Base-by-base conservation (phyloP, 306 rosid species). In the Macrotyloma uniflorum region DNA sequence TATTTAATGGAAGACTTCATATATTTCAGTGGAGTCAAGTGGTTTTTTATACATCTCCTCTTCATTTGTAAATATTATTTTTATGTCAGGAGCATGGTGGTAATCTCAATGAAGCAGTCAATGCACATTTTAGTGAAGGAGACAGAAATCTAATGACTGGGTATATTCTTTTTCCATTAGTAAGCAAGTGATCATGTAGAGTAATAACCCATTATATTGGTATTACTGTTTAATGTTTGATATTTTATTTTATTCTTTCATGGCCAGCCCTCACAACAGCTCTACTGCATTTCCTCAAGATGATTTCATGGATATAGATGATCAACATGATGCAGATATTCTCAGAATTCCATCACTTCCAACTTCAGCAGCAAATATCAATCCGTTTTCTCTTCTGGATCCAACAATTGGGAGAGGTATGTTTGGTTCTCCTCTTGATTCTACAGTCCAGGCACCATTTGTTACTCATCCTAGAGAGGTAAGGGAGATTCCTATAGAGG, bases 301-400 rank as follows among this genome's bases (percentile, higher is more conserved):
- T 69, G 96, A 90, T 88, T 83, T 84, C 74, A 94, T 94, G 98
- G 97, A 94, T 77, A 67, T 92, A 45, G 97, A 94, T 53, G 87
- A 87, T 81, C 87, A 83, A 3, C 83, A 42, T 61, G 40, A 72
- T 78, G 77, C 73, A 77, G 91, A 81, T 74, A 70, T 83, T 49
- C 84, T 3, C 46, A 70, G 88, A 81, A 85, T 80, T 83, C 88
- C 53, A 28, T 63, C 93, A 42, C 87, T 83, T 77, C 75, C 64
- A 23, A 58, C 92, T 80, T 82, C 88, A 19, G 82, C 83, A 45
- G 79, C 83, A 67, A 84, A 73, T 79, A 14, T 64, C 35, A 85
- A 82, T 80, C 92, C 93, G 0, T 89, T 83, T 72, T 87, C 95
- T 72, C 73, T 49, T 76, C 89, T 87, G 33, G 92, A 87, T 80